phyloP scores from a whole-genome alignment of 2,329 filamentous ascomycete genomes.

The Exophiala calicioides region DNA sequence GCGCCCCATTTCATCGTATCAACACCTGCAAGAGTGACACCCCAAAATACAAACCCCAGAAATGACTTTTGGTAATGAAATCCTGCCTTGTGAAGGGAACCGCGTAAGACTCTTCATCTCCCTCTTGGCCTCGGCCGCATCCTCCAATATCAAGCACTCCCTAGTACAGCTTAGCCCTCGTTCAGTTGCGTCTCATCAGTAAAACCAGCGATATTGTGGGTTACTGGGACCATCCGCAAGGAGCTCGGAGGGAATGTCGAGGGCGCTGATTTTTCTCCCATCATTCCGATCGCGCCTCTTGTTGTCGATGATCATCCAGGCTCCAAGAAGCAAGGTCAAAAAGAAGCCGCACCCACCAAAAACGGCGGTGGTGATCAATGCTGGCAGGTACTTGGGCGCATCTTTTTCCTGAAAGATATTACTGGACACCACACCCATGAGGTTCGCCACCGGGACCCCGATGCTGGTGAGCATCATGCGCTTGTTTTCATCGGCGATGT shows the following conservation, averaged over 20 bases:
- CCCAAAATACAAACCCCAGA: no score
- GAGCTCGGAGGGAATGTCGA: conserved; percentile 58
- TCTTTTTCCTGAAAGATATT: conserved; percentile 69
- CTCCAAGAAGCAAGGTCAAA: conserved; percentile 57
- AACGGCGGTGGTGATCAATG: conserved; percentile 63
- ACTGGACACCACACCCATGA: conserved; percentile 70
- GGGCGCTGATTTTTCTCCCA: conserved; percentile 57
- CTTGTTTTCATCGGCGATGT: conserved; percentile 73
- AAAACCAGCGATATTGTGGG: conserved; percentile 16
- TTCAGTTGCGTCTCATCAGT: conserved; percentile 3
- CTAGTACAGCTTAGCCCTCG: no score
- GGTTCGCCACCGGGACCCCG: conserved; percentile 71
- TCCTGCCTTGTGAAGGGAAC: no score
- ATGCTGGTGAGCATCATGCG: conserved; percentile 70
- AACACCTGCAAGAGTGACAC: no score
- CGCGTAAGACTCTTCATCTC: no score
- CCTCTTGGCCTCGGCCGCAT: no score
- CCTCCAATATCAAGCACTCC: no score
- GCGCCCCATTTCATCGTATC: no score
- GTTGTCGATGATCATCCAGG: conserved; percentile 68
- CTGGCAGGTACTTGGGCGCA: conserved; percentile 67
- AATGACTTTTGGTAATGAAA: no score
- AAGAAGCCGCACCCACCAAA: conserved; percentile 63
- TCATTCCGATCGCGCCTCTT: conserved; percentile 58
- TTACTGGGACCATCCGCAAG: conserved; percentile 38